A percentile compares a stretch with the other conserved stretches of the same genome.
Evolutionary conservation across 2,329 filamentous ascomycete species (phyloP).

Genomic region (Sphaerostilbella broomeana): DNA sequence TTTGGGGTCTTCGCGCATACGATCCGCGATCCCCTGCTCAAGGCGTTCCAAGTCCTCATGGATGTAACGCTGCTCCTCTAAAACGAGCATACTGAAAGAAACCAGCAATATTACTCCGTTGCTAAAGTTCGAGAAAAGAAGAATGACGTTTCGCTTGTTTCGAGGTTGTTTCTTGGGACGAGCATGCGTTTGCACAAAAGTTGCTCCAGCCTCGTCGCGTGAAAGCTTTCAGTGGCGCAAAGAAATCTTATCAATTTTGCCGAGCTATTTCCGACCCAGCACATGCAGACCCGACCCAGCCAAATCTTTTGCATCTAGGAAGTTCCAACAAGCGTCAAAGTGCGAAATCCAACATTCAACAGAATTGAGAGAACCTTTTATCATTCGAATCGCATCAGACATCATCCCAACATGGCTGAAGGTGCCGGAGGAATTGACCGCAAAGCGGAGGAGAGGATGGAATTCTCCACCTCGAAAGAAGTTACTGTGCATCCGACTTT

Average conservation of each 20-base stretch:
- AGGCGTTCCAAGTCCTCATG: conserved; percentile 96
- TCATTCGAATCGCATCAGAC: background rate
- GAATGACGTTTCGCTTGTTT: too few relatives aligned
- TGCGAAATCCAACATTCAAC: conserved; percentile 5
- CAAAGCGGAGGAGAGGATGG: conserved; percentile 92
- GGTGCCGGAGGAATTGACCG: conserved; percentile 70
- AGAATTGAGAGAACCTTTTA: background rate
- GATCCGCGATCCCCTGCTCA: conserved; percentile 88
- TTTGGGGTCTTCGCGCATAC: conserved; percentile 80
- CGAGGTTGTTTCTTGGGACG: too few relatives aligned
- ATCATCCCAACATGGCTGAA: conserved; percentile 68
- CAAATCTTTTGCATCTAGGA: conserved; percentile 22
- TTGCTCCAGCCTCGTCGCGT: conserved; percentile 10
- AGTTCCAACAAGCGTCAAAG: conserved; percentile 1
- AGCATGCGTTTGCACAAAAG: too few relatives aligned
- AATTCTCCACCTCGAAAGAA: conserved; percentile 97
- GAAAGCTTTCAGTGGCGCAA: conserved; percentile 1
- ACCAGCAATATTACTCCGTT: background rate
- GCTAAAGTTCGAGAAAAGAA: background rate
- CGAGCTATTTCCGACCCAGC: conserved; percentile 26
- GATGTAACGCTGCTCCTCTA: conserved; percentile 89
- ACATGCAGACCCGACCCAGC: conserved; percentile 6
- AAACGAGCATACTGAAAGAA: conserved; percentile 59
- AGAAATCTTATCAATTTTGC: conserved; percentile 13
- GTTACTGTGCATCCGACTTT: conserved; percentile 92